These are phyloP conservation scores for Nepenthes gracilis DNA, from an alignment of 148 eudicot genomes.

Conservation along the genomic window DNA sequence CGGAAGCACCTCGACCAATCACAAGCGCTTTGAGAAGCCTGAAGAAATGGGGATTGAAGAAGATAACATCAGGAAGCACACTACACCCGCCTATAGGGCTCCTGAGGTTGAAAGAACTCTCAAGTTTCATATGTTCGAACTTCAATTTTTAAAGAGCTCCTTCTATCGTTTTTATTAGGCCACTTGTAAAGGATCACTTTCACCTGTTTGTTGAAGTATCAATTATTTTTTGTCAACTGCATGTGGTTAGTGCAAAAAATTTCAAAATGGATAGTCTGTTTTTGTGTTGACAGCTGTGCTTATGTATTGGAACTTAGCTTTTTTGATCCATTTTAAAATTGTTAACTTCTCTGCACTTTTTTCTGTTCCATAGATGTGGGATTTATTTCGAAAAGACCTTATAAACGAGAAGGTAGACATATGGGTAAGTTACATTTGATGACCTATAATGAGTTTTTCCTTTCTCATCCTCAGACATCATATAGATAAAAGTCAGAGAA, in stretches of 20 bases:
- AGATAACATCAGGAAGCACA: conserved; percentile 93
- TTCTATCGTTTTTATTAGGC: too few species aligned
- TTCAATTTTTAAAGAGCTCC: conserved; percentile 3
- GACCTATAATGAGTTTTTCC: too few species aligned
- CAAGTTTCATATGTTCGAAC: conserved; percentile 7
- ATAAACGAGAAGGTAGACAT: conserved; percentile 97
- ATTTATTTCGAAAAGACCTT: conserved; percentile 67
- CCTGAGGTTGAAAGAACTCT: conserved; percentile 77
- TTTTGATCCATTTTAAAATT: neutral
- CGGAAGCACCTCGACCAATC: conserved; percentile 93
- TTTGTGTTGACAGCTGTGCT: too few species aligned
- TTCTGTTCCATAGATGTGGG: conserved; percentile 88
- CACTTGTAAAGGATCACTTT: too few species aligned
- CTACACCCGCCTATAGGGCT: conserved; percentile 97
- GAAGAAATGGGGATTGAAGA: conserved; percentile 99
- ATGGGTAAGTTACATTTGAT: conserved; percentile 59
- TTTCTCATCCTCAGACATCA: too few species aligned
- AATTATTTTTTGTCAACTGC: too few species aligned
- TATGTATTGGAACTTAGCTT: too few species aligned
- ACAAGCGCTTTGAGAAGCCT: conserved; percentile 86
- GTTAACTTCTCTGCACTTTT: conserved; percentile 19
- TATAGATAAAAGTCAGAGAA: neutral
- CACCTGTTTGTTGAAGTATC: too few species aligned
- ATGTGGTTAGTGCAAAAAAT: too few species aligned
- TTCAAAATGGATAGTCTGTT: too few species aligned